phyloP scores from a whole-genome alignment of 1,139 yeast species.

The Saccharomyces pastorianus region DNA sequence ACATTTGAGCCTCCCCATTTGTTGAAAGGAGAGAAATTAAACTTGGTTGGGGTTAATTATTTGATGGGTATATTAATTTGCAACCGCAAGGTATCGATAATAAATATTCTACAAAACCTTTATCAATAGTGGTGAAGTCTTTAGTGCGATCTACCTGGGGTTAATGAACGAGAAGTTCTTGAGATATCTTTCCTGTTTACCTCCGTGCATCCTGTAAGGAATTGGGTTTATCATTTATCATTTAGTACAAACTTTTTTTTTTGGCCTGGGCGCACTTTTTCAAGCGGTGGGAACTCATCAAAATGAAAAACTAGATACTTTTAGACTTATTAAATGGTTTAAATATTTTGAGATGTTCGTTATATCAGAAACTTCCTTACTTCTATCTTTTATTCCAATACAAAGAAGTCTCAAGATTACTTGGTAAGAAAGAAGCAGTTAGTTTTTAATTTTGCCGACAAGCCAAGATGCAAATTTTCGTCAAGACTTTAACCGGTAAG shows the following conservation, averaged over 20 bases:
- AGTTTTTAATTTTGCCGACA: slow-evolving; percentile 34
- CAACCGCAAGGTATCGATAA: neutral
- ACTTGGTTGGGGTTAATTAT: neutral
- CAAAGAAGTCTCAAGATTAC: slow-evolving; percentile 5
- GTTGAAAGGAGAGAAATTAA: neutral
- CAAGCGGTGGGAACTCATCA: neutral
- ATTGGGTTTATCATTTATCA: neutral
- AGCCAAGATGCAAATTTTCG: slow-evolving; percentile 53
- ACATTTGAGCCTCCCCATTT: neutral
- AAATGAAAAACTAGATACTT: neutral
- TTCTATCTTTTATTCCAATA: no score
- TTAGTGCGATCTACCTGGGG: neutral
- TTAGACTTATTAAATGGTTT: neutral
- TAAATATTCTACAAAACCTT: neutral
- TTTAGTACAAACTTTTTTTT: neutral
- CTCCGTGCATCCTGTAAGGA: neutral
- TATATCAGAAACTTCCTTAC: neutral
- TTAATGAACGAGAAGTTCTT: neutral
- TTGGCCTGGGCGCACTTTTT: neutral
- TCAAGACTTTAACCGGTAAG: slow-evolving; percentile 62
- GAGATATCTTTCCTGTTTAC: neutral
- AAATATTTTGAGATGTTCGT: neutral
- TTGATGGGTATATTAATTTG: neutral
- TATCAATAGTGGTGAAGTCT: neutral
- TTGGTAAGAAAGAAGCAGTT: slow-evolving; percentile 35